Base-by-base conservation (phyloP, 2,329 filamentous ascomycete species). In the Xylaria sp. region DNA sequence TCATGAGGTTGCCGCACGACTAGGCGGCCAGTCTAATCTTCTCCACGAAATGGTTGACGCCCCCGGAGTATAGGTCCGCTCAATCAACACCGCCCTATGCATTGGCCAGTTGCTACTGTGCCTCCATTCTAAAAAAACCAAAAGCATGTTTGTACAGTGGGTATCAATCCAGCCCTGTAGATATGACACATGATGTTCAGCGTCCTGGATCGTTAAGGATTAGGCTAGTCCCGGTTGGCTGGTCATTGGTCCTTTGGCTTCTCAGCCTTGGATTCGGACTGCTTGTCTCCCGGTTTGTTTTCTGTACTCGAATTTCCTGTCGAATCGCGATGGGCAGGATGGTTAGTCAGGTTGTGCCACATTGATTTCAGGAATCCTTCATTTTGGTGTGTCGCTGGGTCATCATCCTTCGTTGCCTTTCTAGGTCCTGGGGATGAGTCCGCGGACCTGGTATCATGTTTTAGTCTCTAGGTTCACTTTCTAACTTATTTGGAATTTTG, bases 291-390 rank as follows among this genome's bases (percentile, higher is more conserved):
- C 44, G 63, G 9, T 54, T 63, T 63, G 23, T 59, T 42, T 58
- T 70, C 72, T 59, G 64, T 74, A 35, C 61, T 58, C 23, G 76
- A 66, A 21, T 78, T 70, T 25, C 73, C 72, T 10, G 79, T 77
- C 5, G 74, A 66, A 23, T 79, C 80, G 68, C 84, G 82, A 71
- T 89, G 87, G 5, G 84, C 85, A 0, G 87, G 85, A 75, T 96
- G 89, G 75, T 93, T 93, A n/a, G 92, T 97, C 64, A 98, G 81
- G 72, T 90, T 94, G 78, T 98, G 93, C 95, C 95, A 98, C 72
- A 97, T 90, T 50, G 91, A 93, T 84, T 96, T 98, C 69, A 98
- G 83, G 78, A 98, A 97, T 2, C 95, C 93, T 80, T 98, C 94
- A 76, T 92, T 90, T 81, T 92, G 91, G 79, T 95, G 91, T 0